Evolutionary conservation across 2,329 filamentous ascomycete genomes (phyloP).

Genomic region (Phialemoniopsis sp.): DNA sequence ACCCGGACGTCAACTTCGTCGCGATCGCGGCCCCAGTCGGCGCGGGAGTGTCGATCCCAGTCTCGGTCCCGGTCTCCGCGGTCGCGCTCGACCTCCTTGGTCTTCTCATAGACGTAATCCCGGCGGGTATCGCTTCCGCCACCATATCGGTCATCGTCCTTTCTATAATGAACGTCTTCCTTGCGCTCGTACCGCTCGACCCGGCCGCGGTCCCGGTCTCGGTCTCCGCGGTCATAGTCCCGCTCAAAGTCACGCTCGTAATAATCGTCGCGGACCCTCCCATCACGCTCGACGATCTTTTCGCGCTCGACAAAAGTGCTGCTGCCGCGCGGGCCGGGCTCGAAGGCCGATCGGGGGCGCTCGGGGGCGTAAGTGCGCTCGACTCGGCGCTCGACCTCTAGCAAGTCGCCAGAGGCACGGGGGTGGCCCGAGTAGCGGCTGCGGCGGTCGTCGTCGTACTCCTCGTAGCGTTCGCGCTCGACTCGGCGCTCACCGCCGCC

Average conservation of each 20-base stretch:
- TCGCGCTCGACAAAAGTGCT: constrained; percentile 21
- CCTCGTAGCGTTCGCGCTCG: constrained; percentile 30
- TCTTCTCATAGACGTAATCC: constrained; percentile 37
- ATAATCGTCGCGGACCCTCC: too few species aligned
- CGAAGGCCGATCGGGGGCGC: constrained; percentile 47
- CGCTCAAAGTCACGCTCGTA: too few species aligned
- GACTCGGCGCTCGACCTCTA: constrained; percentile 37
- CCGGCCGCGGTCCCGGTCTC: constrained; percentile 11
- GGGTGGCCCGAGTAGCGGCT: constrained; percentile 32
- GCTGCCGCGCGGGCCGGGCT: constrained; percentile 23
- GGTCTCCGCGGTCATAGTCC: constrained; percentile 15
- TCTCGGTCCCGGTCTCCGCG: constrained; percentile 17
- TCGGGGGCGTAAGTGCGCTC: constrained; percentile 38
- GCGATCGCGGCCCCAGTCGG: constrained; percentile 23
- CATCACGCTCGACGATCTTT: too few species aligned
- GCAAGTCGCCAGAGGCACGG: constrained; percentile 26
- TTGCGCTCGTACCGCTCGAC: constrained; percentile 18
- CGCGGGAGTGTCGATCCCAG: constrained; percentile 25
- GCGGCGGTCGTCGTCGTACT: constrained; percentile 41
- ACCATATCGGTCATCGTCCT: constrained; percentile 30
- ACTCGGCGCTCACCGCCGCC: constrained; percentile 33
- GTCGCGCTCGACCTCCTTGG: constrained; percentile 34
- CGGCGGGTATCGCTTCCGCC: constrained; percentile 21
- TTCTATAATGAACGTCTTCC: constrained; percentile 14
- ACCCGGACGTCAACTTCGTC: constrained; percentile 36